phyloP scores from a whole-genome alignment of 2,329 filamentous ascomycete species.

The Apiospora saccharicola region DNA sequence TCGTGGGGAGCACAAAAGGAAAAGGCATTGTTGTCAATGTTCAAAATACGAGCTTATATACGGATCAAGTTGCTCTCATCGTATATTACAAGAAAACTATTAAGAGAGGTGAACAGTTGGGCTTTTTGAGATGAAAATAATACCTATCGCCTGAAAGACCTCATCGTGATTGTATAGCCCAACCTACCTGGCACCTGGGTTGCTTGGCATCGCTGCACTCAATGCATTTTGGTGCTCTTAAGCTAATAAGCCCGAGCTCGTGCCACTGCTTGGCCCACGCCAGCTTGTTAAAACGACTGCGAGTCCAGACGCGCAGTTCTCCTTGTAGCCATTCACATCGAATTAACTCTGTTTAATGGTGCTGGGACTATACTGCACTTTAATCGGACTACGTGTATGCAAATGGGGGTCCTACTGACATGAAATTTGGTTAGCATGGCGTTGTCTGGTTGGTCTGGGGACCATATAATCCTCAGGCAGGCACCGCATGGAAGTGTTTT shows the following conservation, averaged over 20 bases:
- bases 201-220: slow-evolving; percentile 1
- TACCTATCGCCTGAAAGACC: slow-evolving; percentile 5
- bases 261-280: slow-evolving; percentile 3
- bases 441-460: background rate
- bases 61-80: background rate
- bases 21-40: slow-evolving; percentile 76
- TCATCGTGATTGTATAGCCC: slow-evolving; percentile 20
- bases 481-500: background rate
- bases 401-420: slow-evolving; percentile 18
- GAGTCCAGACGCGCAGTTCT: background rate
- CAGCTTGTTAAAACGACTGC: background rate
- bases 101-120: background rate
- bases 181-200: background rate
- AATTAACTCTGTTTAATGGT: background rate
- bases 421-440: too few relatives aligned
- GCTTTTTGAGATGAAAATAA: background rate
- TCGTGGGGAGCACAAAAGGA: slow-evolving; percentile 87
- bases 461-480: background rate
- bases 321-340: background rate
- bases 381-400: background rate
- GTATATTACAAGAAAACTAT: background rate
- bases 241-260: slow-evolving; percentile 2
- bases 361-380: background rate
- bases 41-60: background rate
- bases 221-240: background rate